Percentiles rank a stretch among this genome's conserved stretches.
These are phyloP conservation scores for Chaetomium sp. DNA, from an alignment of 2,329 filamentous ascomycete genomes.

Conservation along the genomic window DNA sequence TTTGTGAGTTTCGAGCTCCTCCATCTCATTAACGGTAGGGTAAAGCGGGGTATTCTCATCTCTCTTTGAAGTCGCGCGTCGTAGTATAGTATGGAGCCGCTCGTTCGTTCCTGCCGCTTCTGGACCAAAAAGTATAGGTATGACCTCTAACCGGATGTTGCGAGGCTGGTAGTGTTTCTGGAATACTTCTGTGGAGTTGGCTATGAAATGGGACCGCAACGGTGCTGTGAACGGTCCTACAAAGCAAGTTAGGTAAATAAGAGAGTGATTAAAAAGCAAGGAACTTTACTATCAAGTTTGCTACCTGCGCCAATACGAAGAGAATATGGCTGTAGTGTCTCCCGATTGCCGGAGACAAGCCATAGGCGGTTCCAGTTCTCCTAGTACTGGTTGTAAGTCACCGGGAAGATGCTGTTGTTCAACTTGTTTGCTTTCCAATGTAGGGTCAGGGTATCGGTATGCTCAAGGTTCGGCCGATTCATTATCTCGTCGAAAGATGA, in stretches of 20 bases:
- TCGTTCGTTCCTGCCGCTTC: conserved; percentile 9
- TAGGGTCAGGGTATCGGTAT: neutral
- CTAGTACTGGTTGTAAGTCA: neutral
- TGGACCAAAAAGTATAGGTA: conserved; percentile 1
- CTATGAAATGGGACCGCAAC: conserved; percentile 7
- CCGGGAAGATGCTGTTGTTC: neutral
- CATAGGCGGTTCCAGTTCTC: neutral
- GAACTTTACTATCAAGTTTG: conserved; percentile 6
- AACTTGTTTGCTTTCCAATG: conserved; percentile 3
- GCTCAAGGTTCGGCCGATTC: neutral
- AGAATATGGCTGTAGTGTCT: neutral
- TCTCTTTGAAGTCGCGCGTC: neutral
- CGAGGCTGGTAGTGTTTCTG: neutral
- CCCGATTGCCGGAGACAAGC: conserved; percentile 7
- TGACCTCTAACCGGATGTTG: conserved; percentile 6
- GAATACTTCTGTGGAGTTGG: neutral
- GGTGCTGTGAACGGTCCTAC: neutral
- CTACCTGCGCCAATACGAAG: neutral
- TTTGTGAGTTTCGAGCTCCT: neutral
- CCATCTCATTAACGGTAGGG: neutral
- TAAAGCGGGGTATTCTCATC: conserved; percentile 5
- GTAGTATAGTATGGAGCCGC: neutral
- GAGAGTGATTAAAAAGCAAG: too few species aligned
- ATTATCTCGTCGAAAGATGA: neutral
- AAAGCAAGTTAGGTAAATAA: too few species aligned